Percentiles rank a stretch among this genome's conserved stretches.
Evolutionary conservation across 805 yeast species (phyloP).

Genomic region (Lipomyces mesembrius): DNA sequence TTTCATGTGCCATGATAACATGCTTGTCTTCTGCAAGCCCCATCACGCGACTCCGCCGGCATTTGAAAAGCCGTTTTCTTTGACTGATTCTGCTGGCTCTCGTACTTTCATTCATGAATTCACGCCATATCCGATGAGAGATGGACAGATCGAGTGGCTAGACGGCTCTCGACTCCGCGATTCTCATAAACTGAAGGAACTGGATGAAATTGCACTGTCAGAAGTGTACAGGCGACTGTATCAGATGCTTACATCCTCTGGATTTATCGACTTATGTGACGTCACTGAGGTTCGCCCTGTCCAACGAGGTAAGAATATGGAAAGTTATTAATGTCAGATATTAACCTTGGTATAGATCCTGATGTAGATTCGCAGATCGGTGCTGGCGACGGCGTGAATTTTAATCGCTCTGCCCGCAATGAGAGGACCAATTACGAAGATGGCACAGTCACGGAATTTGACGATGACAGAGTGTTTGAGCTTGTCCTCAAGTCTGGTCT

Average conservation of each 20-base stretch:
- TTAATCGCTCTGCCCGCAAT: slow-evolving; percentile 29
- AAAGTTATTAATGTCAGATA: not conserved
- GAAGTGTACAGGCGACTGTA: slow-evolving; percentile 68
- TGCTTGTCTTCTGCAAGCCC: slow-evolving; percentile 63
- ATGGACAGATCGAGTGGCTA: slow-evolving; percentile 68
- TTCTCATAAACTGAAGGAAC: slow-evolving; percentile 50
- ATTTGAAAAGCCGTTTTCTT: slow-evolving; percentile 36
- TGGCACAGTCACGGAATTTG: slow-evolving; percentile 27
- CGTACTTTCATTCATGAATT: slow-evolving; percentile 47
- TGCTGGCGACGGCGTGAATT: slow-evolving; percentile 29
- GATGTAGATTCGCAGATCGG: slow-evolving; percentile 28
- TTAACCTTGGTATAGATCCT: slow-evolving; percentile 9
- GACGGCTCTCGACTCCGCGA: slow-evolving; percentile 43
- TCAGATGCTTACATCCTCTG: slow-evolving; percentile 61
- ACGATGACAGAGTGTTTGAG: slow-evolving; percentile 57
- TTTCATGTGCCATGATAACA: slow-evolving; percentile 63
- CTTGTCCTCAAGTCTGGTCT: slow-evolving; percentile 56
- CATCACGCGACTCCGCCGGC: slow-evolving; percentile 63
- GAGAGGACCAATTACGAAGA: slow-evolving; percentile 27
- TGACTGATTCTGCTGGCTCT: slow-evolving; percentile 19
- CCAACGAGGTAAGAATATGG: slow-evolving; percentile 30
- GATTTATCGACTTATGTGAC: slow-evolving; percentile 59
- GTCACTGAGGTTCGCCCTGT: slow-evolving; percentile 40
- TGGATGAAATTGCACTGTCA: slow-evolving; percentile 63
- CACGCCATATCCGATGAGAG: slow-evolving; percentile 60